Percentiles rank a stretch among this genome's conserved stretches.
Evolutionary conservation across 129 eudicot genomes (phyloP).

Genomic region (Sambucus nigra): DNA sequence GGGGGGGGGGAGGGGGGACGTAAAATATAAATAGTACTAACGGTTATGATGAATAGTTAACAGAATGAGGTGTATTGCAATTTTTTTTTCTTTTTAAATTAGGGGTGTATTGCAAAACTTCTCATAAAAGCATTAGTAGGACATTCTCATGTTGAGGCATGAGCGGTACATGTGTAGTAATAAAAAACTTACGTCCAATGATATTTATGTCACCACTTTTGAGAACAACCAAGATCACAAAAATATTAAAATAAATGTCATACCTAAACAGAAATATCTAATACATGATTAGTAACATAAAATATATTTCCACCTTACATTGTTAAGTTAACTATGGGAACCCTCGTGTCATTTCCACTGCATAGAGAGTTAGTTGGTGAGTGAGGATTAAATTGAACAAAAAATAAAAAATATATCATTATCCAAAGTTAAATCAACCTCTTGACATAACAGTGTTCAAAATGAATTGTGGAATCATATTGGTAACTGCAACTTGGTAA

Average conservation of each 20-base stretch:
- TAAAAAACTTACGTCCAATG: conserved; percentile 97
- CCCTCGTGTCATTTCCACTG: conserved; percentile 43
- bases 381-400: too few relatives aligned
- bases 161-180: too few relatives aligned
- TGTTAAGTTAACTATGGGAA: conserved; percentile 35
- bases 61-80: too few relatives aligned
- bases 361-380: conserved; percentile 8
- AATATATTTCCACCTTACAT: conserved; percentile 61
- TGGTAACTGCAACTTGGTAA: conserved; percentile 43
- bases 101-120: too few relatives aligned
- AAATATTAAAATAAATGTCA: conserved; percentile 6
- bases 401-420: background rate
- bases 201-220: conserved; percentile 66
- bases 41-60: too few relatives aligned
- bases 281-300: conserved; percentile 31
- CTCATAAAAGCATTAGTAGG: too few relatives aligned
- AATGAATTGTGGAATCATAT: conserved; percentile 31
- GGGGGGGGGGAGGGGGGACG: too few relatives aligned
- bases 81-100: too few relatives aligned
- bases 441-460: conserved; percentile 59
- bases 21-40: too few relatives aligned
- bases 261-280: conserved; percentile 30
- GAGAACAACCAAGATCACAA: conserved; percentile 43
- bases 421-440: conserved; percentile 33
- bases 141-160: too few relatives aligned